Evolutionary conservation across 768 basidiomycete genomes (phyloP), one percentile per base, ranked within the genome.

Genomic region (Pulveroboletus ravenelii): DNA sequence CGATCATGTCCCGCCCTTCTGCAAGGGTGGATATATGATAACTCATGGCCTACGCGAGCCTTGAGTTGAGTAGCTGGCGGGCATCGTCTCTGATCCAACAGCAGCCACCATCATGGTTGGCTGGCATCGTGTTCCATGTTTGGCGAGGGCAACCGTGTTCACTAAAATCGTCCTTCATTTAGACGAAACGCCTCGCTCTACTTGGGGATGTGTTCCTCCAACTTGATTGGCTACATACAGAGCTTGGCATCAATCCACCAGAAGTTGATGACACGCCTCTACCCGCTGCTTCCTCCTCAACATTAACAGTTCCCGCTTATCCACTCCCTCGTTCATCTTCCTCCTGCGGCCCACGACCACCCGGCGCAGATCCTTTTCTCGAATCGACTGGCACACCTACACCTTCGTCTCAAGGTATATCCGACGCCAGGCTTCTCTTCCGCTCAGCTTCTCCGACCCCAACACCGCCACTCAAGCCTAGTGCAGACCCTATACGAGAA

Each of bases 191-290:
- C 25, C 74, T 88, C 31, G 72, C 75, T 43, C 75, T 84, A 47
- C 72, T 93, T 20, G 80, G 82, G 7, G 69, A 71, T 9, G 75
- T 79, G 30, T 81, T 93, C 54, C 68, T 82, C 10, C 87, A 92
- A 48, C 84, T 93, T 31, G 88, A 92, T 63, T 88, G 84, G 80
- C 70, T 94, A 14, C 80, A 91, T 57, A 77, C 80, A 25, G 91
- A 95, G 63, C 80, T 97, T 6, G 93, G 89, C 23, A 79, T 92
- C 32, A 50, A 76, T 3, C 75, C 84, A 30, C 86, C 86, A 15
- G 70, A 77, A 5, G 57, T 78, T 1, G 79, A 80, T 15, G 78
- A 80, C 49, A 63, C 65, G 63, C 57, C 47, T 25, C 29, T 45
- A 31, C 65, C 68, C 23, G 46, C 50, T 36, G 52, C 70, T n/a